Base-by-base conservation (phyloP, 2,329 filamentous ascomycete species). In the Fusarium beomiforme region DNA sequence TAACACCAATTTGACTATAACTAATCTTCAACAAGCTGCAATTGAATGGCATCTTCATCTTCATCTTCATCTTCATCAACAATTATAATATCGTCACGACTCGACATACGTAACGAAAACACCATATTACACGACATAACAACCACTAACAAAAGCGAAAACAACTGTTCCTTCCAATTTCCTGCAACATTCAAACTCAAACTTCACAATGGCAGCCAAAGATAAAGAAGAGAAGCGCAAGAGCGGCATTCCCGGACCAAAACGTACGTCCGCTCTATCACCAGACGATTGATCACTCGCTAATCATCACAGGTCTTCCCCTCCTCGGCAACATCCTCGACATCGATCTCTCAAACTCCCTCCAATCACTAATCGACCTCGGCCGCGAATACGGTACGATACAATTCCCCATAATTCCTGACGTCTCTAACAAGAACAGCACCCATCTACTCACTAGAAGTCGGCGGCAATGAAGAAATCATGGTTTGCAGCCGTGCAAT, bases 191-290 rank as follows among this genome's bases (percentile, higher is more conserved):
- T 37, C 36, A 21, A 6, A 43, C 2, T 29, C 2, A 4, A 21
- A 11, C 17, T 5, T 17, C 14, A 61, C 23, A 9, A 61, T 65
- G 62, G 36, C 62, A 23, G 34, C 17, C 12, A 58, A 64, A 17
- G n/a, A 58, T 29, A 8, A 49, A 9, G 11, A n/a, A 8, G 13
- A 11, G 7, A 64, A 65, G n/a, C 43, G 11, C 4, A 26, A 9
- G 3, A 19, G 42, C 5, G 41, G 57, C 6, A 56, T 64, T 14
- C 61, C 61, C 8, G 61, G 61, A 3, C 61, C 61, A 2, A 64
- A 64, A 19, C 44, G 61, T 64, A 55, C 11, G 29, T 29, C 29
- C 6, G 29, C 8, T 4, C 7, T 10, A 7, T 12, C 4, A 17
- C 2, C 6, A 16, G 11, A 17, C 6, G 2, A 23, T 1, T 6